Conservation (phyloP, 116 monocot species). For the Phalaenopsis hybrid region DNA sequence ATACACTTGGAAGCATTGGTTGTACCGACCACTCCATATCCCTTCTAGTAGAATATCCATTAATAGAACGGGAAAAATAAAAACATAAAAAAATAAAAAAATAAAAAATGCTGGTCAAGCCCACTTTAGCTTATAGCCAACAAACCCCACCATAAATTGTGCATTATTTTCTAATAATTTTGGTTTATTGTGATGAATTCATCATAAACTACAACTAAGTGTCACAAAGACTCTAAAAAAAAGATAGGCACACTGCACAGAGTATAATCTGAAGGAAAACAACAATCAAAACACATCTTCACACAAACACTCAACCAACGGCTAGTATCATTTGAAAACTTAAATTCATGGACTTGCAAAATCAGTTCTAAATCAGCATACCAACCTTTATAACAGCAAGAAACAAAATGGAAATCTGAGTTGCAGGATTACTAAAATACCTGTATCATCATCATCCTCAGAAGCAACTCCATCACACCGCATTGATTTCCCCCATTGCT, state of each 20-base stretch:
- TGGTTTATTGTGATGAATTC: too few relatives aligned
- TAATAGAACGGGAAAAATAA: too few relatives aligned
- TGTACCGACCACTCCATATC: background rate
- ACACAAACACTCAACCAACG: background rate
- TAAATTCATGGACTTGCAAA: background rate
- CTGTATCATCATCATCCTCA: conserved; percentile 63
- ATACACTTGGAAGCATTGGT: background rate
- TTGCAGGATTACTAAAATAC: conserved; percentile 18
- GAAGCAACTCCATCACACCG: conserved; percentile 69
- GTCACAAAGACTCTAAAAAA: background rate
- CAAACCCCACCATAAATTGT: too few relatives aligned
- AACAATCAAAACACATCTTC: background rate
- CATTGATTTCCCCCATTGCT: conserved; percentile 82
- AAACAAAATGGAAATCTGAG: background rate
- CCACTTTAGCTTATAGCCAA: too few relatives aligned
- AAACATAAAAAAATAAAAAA: too few relatives aligned
- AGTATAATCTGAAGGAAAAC: background rate
- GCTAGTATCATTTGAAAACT: background rate
- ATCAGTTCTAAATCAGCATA: background rate
- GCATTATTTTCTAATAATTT: too few relatives aligned
- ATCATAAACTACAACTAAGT: too few relatives aligned
- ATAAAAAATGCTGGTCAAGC: background rate
- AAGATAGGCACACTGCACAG: background rate
- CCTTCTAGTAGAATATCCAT: background rate
- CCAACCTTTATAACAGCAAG: too few relatives aligned